Base-by-base conservation (phyloP, 805 yeast species). In the Kluyveromyces starmeri region DNA sequence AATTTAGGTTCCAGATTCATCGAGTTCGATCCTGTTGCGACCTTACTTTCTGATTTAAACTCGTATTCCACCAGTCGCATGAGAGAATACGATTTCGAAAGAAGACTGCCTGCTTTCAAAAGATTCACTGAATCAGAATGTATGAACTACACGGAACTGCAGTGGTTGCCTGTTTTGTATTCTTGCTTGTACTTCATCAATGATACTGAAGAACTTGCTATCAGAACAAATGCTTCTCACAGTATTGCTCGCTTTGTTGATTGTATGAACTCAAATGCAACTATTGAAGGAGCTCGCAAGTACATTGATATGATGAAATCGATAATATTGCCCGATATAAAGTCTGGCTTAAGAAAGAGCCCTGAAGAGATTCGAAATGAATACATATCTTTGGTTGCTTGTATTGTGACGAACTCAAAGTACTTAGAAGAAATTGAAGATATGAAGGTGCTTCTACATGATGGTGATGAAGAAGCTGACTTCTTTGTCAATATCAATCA, bases 81-180 rank as follows among this genome's bases (percentile, higher is more conserved):
- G 37, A 77, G 75, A 20, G 86, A 81, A 43, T 77, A 81, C 27
- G 95, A 92, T 58, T 89, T 78, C 54, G 89, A 77, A 39, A 70
- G 71, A 35, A 68, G 95, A 40, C 61, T 89, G 29, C 62, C 67
- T 4, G 83, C 89, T 0, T 89, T 73, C 54, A 72, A 74, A 35
- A 51, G 48, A 12, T 65, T 89, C 34, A 82, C 75, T 46, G 92
- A 83, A 40, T 55, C 53, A 1, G 44, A 59, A 3, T 83, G 68
- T 49, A 8, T 34, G 5, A 39, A 50, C 0, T 58, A 82, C 2
- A 50, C 71, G 0, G 62, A 71, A 1, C 27, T 57, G 3, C 84
- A 84, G 46, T 92, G 97, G 97, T 44, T 72, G 7, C 96, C 96
- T 3, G 48, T 92, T 3, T 37, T 92, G 14, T 71, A 79, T 52